These are phyloP conservation scores for Pseudocercospora vitis DNA, from an alignment of 2,329 filamentous ascomycete species.

Conservation along the genomic window DNA sequence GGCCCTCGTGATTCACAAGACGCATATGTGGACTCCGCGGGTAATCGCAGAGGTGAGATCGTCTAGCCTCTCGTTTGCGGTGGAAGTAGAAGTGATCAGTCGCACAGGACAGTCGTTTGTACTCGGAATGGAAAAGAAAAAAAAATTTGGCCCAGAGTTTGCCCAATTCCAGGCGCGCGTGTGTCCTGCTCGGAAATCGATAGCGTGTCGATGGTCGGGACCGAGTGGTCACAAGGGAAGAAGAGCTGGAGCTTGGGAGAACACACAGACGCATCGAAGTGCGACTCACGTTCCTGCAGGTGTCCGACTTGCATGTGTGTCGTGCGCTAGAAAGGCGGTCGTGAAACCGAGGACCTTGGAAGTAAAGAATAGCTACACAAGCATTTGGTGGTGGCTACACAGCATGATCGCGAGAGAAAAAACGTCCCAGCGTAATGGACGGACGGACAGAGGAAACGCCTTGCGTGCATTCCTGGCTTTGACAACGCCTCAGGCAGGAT, in stretches of 20 bases:
- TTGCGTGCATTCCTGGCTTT: too few species aligned
- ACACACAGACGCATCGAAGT: slow-evolving; percentile 2
- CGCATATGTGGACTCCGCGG: too few species aligned
- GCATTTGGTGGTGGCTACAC: slow-evolving; percentile 10
- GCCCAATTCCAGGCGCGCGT: too few species aligned
- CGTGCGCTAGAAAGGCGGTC: slow-evolving; percentile 8
- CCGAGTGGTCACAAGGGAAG: background rate
- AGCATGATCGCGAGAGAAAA: too few species aligned
- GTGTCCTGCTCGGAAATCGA: too few species aligned
- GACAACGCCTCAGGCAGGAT: background rate
- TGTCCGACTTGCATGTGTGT: too few species aligned
- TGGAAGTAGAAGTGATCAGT: background rate
- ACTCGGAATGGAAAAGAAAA: too few species aligned
- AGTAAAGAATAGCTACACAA: slow-evolving; percentile 16
- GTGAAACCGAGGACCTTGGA: slow-evolving; percentile 16
- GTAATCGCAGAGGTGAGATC: too few species aligned
- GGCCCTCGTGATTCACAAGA: too few species aligned
- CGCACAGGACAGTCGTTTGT: too few species aligned
- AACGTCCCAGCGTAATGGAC: background rate
- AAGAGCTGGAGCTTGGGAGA: background rate
- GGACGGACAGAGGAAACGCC: background rate
- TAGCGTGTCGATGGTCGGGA: too few species aligned
- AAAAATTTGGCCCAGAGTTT: too few species aligned
- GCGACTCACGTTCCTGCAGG: slow-evolving; percentile 14
- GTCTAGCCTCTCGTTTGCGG: background rate